Conservation (phyloP, 2,329 filamentous ascomycete species). For the Xylaria sp. region DNA sequence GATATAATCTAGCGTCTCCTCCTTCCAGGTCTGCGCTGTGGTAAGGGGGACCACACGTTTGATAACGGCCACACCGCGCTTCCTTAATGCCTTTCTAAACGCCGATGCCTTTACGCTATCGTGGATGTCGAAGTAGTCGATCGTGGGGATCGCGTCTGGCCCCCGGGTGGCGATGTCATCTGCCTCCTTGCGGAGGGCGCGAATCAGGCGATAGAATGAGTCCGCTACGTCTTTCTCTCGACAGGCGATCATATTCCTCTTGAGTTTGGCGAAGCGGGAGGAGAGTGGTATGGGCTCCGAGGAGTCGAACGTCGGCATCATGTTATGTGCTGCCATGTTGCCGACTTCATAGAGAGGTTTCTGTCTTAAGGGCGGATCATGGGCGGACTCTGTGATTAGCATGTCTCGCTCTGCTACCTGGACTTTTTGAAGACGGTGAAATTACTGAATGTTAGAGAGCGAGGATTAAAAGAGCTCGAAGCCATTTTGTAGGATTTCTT, state of each 20-base stretch:
- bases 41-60: slow-evolving; percentile 71
- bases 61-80: slow-evolving; percentile 72
- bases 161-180: slow-evolving; percentile 50
- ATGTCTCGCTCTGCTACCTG: slow-evolving; percentile 4
- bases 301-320: slow-evolving; percentile 49
- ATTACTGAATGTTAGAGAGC: background rate
- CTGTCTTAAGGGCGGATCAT: slow-evolving; percentile 8
- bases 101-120: slow-evolving; percentile 42
- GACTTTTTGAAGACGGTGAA: no score
- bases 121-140: slow-evolving; percentile 55
- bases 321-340: slow-evolving; percentile 34
- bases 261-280: slow-evolving; percentile 56
- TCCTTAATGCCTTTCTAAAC: slow-evolving; percentile 54
- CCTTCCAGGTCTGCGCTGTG: slow-evolving; percentile 72
- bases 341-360: slow-evolving; percentile 28
- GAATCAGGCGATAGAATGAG: slow-evolving; percentile 56
- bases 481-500: slow-evolving; percentile 16
- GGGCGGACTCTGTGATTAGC: slow-evolving; percentile 17
- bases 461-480: background rate
- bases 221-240: slow-evolving; percentile 52
- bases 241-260: slow-evolving; percentile 53
- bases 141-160: slow-evolving; percentile 54
- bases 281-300: slow-evolving; percentile 54
- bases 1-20: slow-evolving; percentile 72
- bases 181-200: slow-evolving; percentile 52